These are phyloP conservation scores for Cnidoscolus chayamansa DNA, from an alignment of 441 rosid genomes.

Conservation along the genomic window DNA sequence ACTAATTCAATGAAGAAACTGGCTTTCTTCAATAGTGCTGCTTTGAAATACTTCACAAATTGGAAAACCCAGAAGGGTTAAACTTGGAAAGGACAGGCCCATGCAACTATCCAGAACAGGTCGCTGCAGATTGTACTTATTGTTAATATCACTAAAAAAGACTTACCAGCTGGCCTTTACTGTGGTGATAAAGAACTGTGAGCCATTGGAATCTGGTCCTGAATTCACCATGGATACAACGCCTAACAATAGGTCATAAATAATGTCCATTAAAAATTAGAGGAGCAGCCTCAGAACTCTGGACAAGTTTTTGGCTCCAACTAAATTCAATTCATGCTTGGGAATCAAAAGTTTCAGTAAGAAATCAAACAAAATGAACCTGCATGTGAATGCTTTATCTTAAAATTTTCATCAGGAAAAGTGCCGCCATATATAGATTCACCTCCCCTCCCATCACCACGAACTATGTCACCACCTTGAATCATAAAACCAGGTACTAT, in stretches of 20 bases:
- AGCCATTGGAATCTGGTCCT: constrained; percentile 89
- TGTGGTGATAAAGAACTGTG: constrained; percentile 87
- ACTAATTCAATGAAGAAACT: background rate
- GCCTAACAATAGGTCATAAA: constrained; percentile 38
- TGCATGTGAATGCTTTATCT: constrained; percentile 77
- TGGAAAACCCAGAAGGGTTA: too few species aligned
- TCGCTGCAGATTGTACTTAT: too few species aligned
- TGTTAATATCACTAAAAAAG: background rate
- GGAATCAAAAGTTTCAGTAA: background rate
- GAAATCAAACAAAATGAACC: constrained; percentile 35
- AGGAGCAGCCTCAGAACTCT: background rate
- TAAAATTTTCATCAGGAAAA: constrained; percentile 85
- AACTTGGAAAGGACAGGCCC: too few species aligned
- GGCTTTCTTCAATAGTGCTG: background rate
- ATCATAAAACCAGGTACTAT: constrained; percentile 86
- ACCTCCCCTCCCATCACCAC: constrained; percentile 68
- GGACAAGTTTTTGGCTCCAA: background rate
- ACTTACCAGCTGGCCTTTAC: constrained; percentile 87
- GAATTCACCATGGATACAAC: constrained; percentile 89
- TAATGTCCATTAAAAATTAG: background rate
- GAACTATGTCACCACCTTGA: constrained; percentile 86
- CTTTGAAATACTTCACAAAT: too few species aligned
- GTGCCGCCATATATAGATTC: constrained; percentile 76
- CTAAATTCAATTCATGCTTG: background rate
- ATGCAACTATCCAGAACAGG: too few species aligned